Conservation (phyloP, 257 asterid genomes). For the Knoxia roxburghii region DNA sequence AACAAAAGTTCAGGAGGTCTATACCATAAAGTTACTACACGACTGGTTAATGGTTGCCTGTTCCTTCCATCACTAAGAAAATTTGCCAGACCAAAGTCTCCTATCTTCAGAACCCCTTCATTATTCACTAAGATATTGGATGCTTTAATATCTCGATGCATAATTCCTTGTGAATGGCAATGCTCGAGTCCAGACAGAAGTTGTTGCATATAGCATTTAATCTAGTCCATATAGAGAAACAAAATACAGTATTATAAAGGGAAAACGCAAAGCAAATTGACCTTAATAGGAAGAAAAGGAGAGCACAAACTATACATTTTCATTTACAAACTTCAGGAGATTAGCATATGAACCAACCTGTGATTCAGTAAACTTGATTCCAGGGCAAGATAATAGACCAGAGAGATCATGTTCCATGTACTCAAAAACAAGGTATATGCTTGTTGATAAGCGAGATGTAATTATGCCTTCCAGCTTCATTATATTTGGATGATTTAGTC, state of each 20-base stretch:
- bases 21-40: slow-evolving; percentile 95
- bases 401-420: slow-evolving; percentile 99
- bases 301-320: background rate
- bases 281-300: background rate
- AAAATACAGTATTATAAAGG: slow-evolving; percentile 3
- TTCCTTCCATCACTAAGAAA: slow-evolving; percentile 38
- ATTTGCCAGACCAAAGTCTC: slow-evolving; percentile 91
- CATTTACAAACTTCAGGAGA: background rate
- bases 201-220: slow-evolving; percentile 91
- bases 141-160: slow-evolving; percentile 84
- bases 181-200: slow-evolving; percentile 72
- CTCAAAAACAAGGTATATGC: slow-evolving; percentile 85
- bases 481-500: slow-evolving; percentile 82
- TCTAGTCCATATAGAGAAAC: slow-evolving; percentile 38
- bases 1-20: slow-evolving; percentile 94
- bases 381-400: slow-evolving; percentile 78
- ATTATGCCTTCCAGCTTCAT: slow-evolving; percentile 95
- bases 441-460: slow-evolving; percentile 66
- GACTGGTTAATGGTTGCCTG: slow-evolving; percentile 65
- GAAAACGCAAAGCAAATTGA: background rate
- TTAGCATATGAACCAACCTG: slow-evolving; percentile 43
- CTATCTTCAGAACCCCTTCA: slow-evolving; percentile 72
- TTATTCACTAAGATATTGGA: slow-evolving; percentile 83
- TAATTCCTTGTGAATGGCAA: slow-evolving; percentile 72
- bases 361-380: slow-evolving; percentile 76